Conservation (phyloP, 495 filamentous ascomycete genomes). For the Tricharina praecox region DNA sequence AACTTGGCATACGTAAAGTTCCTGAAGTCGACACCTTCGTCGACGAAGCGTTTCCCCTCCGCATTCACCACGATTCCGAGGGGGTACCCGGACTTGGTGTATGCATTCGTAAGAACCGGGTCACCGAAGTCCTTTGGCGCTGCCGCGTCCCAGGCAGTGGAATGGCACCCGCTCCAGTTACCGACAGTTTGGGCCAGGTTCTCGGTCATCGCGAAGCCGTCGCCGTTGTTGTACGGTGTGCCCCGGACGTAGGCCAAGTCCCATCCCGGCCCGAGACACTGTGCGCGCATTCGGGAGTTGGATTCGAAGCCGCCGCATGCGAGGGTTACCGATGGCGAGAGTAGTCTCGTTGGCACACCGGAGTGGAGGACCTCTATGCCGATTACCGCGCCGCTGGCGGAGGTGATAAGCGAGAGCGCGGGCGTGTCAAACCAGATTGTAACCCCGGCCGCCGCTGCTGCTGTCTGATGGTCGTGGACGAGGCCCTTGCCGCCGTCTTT, state of each 20-base stretch:
- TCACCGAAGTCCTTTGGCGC: constrained; percentile 36
- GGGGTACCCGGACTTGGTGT: constrained; percentile 50
- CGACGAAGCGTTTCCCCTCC: constrained; percentile 41
- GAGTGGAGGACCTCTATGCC: not conserved
- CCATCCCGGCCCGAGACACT: constrained; percentile 46
- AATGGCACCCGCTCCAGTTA: constrained; percentile 46
- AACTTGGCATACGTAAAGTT: constrained; percentile 51
- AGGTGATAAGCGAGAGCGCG: constrained; percentile 29
- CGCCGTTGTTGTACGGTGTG: constrained; percentile 44
- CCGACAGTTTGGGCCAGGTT: constrained; percentile 34
- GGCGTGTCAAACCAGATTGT: constrained; percentile 31
- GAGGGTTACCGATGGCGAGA: constrained; percentile 33
- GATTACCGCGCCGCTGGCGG: constrained; percentile 15
- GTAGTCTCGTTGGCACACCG: constrained; percentile 13
- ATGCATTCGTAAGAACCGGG: constrained; percentile 41
- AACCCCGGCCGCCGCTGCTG: constrained; percentile 31
- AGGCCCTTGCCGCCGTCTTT: constrained; percentile 43
- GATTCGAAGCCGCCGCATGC: constrained; percentile 47
- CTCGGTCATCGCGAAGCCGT: constrained; percentile 36
- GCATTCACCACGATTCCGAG: constrained; percentile 45
- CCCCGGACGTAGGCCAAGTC: constrained; percentile 43
- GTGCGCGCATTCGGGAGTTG: constrained; percentile 35
- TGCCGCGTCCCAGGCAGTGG: constrained; percentile 45
- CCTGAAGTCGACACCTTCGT: constrained; percentile 44
- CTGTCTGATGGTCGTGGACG: constrained; percentile 32